phyloP scores from a whole-genome alignment of 805 yeast genomes.

The Schwanniomyces sp. region DNA sequence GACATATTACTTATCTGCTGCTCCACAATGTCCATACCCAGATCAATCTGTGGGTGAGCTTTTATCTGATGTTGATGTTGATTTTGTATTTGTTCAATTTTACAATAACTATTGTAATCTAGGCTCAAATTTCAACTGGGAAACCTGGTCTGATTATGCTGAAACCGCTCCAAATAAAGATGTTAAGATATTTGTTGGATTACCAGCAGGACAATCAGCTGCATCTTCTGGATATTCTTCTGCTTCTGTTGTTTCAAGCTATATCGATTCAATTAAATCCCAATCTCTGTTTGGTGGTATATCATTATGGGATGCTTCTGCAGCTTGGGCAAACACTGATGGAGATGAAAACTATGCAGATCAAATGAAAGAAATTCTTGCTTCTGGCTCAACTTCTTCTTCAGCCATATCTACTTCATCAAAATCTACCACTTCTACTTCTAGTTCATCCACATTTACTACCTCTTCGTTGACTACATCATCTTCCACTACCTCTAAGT shows the following conservation, averaged over 20 bases:
- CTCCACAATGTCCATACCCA: conserved; percentile 90
- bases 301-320: conserved; percentile 36
- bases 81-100: conserved; percentile 83
- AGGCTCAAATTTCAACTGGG: conserved; percentile 54
- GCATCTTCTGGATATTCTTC: conserved; percentile 44
- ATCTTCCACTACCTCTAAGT: conserved; percentile 2
- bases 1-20: conserved; percentile 74
- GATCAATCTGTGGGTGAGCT: conserved; percentile 47
- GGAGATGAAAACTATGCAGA: conserved; percentile 23
- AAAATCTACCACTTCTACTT: conserved; percentile 1
- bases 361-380: conserved; percentile 34
- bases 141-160: conserved; percentile 72
- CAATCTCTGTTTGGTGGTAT: conserved; percentile 36
- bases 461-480: conserved; percentile 1
- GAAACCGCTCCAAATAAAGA: conserved; percentile 56
- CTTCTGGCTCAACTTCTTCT: neutral
- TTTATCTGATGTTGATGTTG: conserved; percentile 56
- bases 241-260: conserved; percentile 16
- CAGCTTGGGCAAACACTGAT: conserved; percentile 18
- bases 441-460: neutral
- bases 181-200: conserved; percentile 70
- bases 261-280: conserved; percentile 14
- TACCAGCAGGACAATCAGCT: conserved; percentile 52
- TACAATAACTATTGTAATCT: conserved; percentile 81
- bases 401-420: neutral